Conservation (phyloP, 345 rosid species). For the Citrus glauca region DNA sequence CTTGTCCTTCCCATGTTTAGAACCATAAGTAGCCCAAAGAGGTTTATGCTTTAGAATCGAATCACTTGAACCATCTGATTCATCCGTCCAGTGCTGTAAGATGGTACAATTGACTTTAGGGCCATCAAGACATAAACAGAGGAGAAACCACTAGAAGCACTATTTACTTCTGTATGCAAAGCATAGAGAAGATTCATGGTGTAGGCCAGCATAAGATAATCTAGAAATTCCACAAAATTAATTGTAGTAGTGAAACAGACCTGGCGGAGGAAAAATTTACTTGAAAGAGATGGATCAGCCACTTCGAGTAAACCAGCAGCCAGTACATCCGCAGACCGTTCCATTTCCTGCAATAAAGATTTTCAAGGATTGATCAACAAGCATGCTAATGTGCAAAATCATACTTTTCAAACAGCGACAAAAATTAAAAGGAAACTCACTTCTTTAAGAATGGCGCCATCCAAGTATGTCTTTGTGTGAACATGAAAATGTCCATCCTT, state of each 20-base stretch:
- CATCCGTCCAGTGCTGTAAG: conserved; percentile 78
- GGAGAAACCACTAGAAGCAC: background rate
- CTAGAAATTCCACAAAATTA: conserved; percentile 3
- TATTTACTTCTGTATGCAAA: background rate
- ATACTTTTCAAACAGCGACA: background rate
- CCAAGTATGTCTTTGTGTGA: conserved; percentile 88
- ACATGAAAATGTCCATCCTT: conserved; percentile 95
- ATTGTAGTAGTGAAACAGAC: conserved; percentile 33
- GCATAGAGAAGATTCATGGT: background rate
- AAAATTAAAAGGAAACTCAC: conserved; percentile 38
- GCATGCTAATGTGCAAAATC: background rate
- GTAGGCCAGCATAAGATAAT: background rate
- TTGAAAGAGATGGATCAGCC: conserved; percentile 93
- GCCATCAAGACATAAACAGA: conserved; percentile 8
- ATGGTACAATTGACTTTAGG: conserved; percentile 21
- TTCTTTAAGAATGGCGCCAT: conserved; percentile 96
- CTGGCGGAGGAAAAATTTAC: conserved; percentile 89
- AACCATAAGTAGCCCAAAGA: conserved; percentile 75
- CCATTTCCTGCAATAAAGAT: conserved; percentile 79
- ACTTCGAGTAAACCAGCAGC: conserved; percentile 97
- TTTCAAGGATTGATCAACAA: background rate
- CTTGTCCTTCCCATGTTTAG: conserved; percentile 49
- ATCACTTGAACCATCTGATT: conserved; percentile 62
- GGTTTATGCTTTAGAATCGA: conserved; percentile 92
- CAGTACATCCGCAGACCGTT: conserved; percentile 90